Evolutionary conservation across 2,329 filamentous ascomycete species (phyloP), one percentile per base, ranked within the genome.

Genomic region (Xylaria multiplex): DNA sequence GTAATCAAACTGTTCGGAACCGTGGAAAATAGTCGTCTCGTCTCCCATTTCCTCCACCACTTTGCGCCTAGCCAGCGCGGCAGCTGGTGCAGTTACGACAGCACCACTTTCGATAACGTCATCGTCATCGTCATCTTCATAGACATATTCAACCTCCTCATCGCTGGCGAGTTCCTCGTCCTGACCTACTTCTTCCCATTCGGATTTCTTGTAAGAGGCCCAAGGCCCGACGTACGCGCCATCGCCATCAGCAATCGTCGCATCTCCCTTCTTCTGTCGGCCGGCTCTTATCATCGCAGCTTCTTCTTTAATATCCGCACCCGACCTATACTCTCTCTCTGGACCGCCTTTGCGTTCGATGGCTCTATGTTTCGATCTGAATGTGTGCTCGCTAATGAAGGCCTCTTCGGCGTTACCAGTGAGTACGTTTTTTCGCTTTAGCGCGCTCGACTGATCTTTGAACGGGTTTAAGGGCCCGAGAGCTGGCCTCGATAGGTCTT

Each of bases 221-320:
- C 96, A 99, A 0, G 96, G 96, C 0, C 96, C 96, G 43, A 97
- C 86, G 79, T 99, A 99, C 52, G 93, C 90, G 60, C 90, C 91
- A 7, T 93, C 89, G 0, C 96, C 96, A 74, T 97, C 94, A 0
- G 94, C 91, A 45, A 97, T 85, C 19, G 90, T 88, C 48, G 93
- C 88, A 76, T 95, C 90, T 54, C 96, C 96, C 76, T 96, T 97
- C 71, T 83, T 88, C 79, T 98, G 93, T 67, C 96, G 86, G 72
- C 90, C 91, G n/a, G 89, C 84, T 54, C 91, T 84, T 78, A 93
- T 82, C 65, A 83, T 83, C 43, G 88, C 88, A 5, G 90, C 89
- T 63, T 90, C 86, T 70, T 91, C 91, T 79, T 96, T 97, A 32
- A 87, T 82, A 13, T 89, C 79, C 22, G 77, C 74, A 30, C 83